phyloP scores from a whole-genome alignment of 75 land plant species.

The Selaginella moellendorffii region DNA sequence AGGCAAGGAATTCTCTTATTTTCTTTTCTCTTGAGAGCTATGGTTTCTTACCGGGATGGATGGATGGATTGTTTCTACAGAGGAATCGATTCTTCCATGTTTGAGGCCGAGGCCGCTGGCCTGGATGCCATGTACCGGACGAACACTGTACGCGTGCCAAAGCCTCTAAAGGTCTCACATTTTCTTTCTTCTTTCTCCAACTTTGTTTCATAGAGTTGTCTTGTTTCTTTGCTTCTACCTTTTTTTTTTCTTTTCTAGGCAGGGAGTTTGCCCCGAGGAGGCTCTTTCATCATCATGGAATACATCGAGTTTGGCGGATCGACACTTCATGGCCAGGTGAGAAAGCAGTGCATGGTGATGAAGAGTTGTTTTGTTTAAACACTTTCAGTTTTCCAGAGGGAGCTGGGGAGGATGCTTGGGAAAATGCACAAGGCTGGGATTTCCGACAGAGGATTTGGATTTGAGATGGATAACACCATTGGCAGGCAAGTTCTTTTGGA shows the following conservation, averaged over 20 bases:
- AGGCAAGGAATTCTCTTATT: constrained; percentile 43
- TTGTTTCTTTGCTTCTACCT: too few relatives aligned
- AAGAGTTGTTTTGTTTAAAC: not conserved
- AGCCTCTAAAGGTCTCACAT: constrained; percentile 49
- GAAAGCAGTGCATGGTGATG: not conserved
- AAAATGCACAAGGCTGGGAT: constrained; percentile 87
- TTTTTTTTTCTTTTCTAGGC: constrained; percentile 26
- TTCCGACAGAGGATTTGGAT: constrained; percentile 84
- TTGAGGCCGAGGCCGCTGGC: constrained; percentile 95
- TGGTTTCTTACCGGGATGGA: too few relatives aligned
- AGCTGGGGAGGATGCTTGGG: constrained; percentile 72
- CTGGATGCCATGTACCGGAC: constrained; percentile 72
- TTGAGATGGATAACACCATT: constrained; percentile 86
- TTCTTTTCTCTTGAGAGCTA: too few relatives aligned
- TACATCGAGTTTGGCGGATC: constrained; percentile 74
- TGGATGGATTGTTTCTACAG: not conserved
- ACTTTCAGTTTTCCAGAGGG: constrained; percentile 33
- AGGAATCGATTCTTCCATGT: constrained; percentile 69
- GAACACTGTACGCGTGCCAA: constrained; percentile 82
- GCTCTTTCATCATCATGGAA: constrained; percentile 98
- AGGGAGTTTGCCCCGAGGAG: constrained; percentile 54
- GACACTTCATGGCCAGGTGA: constrained; percentile 58
- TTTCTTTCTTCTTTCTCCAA: constrained; percentile 2
- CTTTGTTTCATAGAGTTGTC: not conserved
- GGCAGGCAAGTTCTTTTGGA: constrained; percentile 62